Evolutionary conservation across 139 green algal genomes (phyloP).

Genomic region (Gonium pectorale): DNA sequence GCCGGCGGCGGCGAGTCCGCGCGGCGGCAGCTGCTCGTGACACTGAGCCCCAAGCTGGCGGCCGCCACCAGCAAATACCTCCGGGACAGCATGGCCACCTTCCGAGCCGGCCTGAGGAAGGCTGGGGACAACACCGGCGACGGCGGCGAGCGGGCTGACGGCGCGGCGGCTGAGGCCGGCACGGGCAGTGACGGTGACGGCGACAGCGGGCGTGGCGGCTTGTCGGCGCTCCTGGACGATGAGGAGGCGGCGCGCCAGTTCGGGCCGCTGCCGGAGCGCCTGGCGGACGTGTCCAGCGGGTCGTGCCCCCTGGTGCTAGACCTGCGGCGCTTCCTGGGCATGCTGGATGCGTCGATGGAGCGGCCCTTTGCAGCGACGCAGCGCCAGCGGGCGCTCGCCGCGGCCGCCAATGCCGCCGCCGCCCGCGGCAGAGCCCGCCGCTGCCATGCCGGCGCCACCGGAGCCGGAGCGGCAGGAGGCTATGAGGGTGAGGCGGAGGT

Average conservation of each 20-base stretch:
- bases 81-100: background rate
- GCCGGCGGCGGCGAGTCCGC: no score
- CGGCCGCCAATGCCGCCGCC: background rate
- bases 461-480: no score
- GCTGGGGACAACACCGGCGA: background rate
- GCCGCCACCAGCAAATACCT: background rate
- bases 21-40: slow-evolving; percentile 41
- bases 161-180: background rate
- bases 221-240: background rate
- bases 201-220: background rate
- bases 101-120: background rate
- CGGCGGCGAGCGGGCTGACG: background rate
- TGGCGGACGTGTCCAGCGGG: background rate
- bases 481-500: no score
- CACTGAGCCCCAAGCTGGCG: slow-evolving; percentile 26
- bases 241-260: background rate
- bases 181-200: background rate
- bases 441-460: background rate
- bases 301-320: slow-evolving; percentile 23
- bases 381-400: background rate
- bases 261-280: background rate
- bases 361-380: background rate
- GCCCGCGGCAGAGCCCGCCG: no score
- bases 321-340: background rate
- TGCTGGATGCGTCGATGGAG: slow-evolving; percentile 21